phyloP scores from a whole-genome alignment of 2,329 filamentous ascomycete species.

The Davidsoniella neocaledoniae region DNA sequence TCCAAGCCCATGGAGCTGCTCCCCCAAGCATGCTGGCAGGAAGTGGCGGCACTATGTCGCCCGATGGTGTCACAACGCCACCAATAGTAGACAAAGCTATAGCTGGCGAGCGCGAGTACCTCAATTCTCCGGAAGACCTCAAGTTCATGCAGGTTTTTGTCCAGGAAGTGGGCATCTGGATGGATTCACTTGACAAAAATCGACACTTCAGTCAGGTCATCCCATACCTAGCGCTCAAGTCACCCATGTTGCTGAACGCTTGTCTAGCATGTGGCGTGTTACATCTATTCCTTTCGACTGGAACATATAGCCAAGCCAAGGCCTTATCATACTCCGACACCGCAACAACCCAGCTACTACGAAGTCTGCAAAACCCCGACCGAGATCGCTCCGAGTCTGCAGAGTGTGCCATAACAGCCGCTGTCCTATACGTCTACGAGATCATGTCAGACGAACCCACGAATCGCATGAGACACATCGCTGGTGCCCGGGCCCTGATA shows the following conservation, averaged over 20 bases:
- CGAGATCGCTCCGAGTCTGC: constrained; percentile 45
- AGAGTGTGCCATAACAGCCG: constrained; percentile 72
- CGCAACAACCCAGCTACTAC: constrained; percentile 61
- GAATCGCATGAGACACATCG: constrained; percentile 78
- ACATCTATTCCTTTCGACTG: constrained; percentile 53
- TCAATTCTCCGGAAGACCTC: constrained; percentile 62
- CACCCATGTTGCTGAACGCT: constrained; percentile 79
- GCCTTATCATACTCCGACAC: constrained; percentile 73
- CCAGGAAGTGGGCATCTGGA: constrained; percentile 80
- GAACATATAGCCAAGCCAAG: constrained; percentile 33
- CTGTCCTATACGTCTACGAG: constrained; percentile 83
- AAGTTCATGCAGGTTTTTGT: constrained; percentile 87
- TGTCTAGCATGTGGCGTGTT: constrained; percentile 77
- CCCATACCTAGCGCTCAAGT: constrained; percentile 66
- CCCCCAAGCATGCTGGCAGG: constrained; percentile 10
- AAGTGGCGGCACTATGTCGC: constrained; percentile 12
- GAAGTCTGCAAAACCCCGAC: constrained; percentile 66
- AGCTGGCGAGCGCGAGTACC: constrained; percentile 36
- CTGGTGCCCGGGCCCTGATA: constrained; percentile 68
- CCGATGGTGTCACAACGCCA: constrained; percentile 24
- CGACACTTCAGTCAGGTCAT: constrained; percentile 76
- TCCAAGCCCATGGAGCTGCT: constrained; percentile 20
- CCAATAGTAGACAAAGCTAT: constrained; percentile 22
- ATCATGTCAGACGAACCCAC: constrained; percentile 71
- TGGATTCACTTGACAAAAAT: constrained; percentile 75